phyloP scores from a whole-genome alignment of 2,329 filamentous ascomycete genomes.

The Sordariomycetes sp. region DNA sequence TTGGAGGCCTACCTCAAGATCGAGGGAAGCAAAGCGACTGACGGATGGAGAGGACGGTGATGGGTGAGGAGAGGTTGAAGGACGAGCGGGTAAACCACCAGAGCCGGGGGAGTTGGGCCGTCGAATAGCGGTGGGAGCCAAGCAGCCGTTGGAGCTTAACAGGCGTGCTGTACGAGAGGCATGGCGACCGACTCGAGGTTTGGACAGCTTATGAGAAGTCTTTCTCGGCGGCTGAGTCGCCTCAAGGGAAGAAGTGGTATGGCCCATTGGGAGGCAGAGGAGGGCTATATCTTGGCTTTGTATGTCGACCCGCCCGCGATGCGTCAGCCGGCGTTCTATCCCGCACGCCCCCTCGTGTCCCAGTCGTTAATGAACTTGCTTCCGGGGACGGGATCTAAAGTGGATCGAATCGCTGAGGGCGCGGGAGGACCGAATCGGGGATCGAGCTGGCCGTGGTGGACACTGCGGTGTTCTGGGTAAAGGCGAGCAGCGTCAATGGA shows the following conservation, averaged over 20 bases:
- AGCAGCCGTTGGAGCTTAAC: slow-evolving; percentile 22
- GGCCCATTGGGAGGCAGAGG: slow-evolving; percentile 32
- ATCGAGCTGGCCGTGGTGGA: slow-evolving; percentile 1
- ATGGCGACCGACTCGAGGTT: slow-evolving; percentile 32
- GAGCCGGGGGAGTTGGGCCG: slow-evolving; percentile 8
- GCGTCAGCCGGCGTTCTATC: background rate
- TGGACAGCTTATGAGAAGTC: slow-evolving; percentile 38
- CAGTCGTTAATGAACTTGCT: background rate
- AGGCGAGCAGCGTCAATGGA: background rate
- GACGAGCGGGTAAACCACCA: slow-evolving; percentile 2
- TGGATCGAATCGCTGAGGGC: background rate
- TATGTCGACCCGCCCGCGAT: background rate
- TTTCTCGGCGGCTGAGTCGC: slow-evolving; percentile 19
- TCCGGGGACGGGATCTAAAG: background rate
- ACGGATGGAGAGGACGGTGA: background rate
- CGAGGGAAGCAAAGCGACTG: background rate
- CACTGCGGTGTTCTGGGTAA: slow-evolving; percentile 1
- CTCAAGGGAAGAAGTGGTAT: slow-evolving; percentile 32
- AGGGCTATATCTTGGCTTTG: slow-evolving; percentile 3
- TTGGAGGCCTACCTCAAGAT: background rate
- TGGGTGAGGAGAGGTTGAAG: background rate
- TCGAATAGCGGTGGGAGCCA: slow-evolving; percentile 14
- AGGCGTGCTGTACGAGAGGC: slow-evolving; percentile 25
- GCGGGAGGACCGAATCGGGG: slow-evolving; percentile 1
- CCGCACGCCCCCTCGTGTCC: background rate